A percentile compares a stretch with the other conserved stretches of the same genome.
phyloP scores from a whole-genome alignment of 179 eudicot genomes.

The Heliamphora pulchella region DNA sequence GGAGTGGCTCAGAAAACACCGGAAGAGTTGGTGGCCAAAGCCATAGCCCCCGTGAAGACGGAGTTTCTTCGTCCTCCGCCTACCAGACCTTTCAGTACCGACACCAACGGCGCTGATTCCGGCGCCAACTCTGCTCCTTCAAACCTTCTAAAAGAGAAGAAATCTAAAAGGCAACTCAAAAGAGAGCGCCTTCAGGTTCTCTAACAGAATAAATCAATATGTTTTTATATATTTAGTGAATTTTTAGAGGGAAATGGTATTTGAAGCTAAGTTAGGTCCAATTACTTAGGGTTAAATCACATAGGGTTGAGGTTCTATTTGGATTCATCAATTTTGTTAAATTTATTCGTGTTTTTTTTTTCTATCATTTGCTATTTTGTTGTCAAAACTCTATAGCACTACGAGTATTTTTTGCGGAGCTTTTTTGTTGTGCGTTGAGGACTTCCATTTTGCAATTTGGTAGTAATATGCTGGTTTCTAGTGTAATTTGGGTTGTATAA shows the following conservation, averaged over 20 bases:
- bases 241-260: background rate
- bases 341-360: too few species aligned
- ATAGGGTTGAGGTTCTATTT: too few species aligned
- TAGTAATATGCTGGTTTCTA: background rate
- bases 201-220: too few species aligned
- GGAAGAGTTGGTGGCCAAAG: constrained; percentile 68
- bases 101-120: constrained; percentile 16
- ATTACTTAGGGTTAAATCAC: too few species aligned
- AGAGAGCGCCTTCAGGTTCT: constrained; percentile 70
- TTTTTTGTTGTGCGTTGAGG: too few species aligned
- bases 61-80: constrained; percentile 73
- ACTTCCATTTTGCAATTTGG: background rate
- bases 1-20: constrained; percentile 20
- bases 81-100: constrained; percentile 16
- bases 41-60: constrained; percentile 78
- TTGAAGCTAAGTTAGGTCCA: background rate
- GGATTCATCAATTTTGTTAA: too few species aligned
- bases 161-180: constrained; percentile 81
- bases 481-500: background rate
- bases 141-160: constrained; percentile 59
- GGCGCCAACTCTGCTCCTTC: constrained; percentile 23
- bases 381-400: background rate
- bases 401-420: background rate
- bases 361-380: background rate
- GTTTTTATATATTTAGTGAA: background rate